Percentiles rank a stretch among this genome's conserved stretches.
phyloP scores from a whole-genome alignment of 1,139 yeast genomes.

The Dujonia santamariae region DNA sequence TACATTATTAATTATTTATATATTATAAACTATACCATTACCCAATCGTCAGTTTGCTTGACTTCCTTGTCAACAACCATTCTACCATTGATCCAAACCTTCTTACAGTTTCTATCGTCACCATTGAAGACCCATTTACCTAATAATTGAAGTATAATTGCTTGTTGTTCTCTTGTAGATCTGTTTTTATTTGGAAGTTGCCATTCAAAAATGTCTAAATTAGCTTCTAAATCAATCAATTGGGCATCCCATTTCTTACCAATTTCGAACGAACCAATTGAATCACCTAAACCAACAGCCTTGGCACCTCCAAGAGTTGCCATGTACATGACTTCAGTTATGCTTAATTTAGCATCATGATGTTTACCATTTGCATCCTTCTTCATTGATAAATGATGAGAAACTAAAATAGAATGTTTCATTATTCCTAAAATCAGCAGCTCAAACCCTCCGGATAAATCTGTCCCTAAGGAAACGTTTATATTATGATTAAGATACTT shows the following conservation, averaged over 20 bases:
- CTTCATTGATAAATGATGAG: constrained; percentile 77
- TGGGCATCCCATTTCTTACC: constrained; percentile 89
- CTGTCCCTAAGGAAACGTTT: constrained; percentile 87
- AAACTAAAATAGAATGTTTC: constrained; percentile 75
- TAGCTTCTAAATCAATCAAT: constrained; percentile 65
- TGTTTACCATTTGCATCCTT: constrained; percentile 7
- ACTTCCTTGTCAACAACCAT: constrained; percentile 43
- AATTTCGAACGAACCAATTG: constrained; percentile 65
- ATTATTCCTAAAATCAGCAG: constrained; percentile 75
- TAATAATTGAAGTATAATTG: constrained; percentile 53
- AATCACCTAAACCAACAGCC: constrained; percentile 57
- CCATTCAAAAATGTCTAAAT: constrained; percentile 75
- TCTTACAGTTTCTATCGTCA: constrained; percentile 81
- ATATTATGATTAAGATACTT: constrained; percentile 63
- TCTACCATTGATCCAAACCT: constrained; percentile 83
- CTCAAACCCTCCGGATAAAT: constrained; percentile 88
- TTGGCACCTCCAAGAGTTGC: constrained; percentile 91
- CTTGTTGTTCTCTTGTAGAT: constrained; percentile 14
- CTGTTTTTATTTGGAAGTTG: constrained; percentile 32
- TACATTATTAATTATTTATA: background rate
- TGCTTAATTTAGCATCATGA: constrained; percentile 45
- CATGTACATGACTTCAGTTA: constrained; percentile 71
- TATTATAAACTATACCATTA: constrained; percentile 5
- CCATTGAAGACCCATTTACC: constrained; percentile 96
- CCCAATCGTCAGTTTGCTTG: constrained; percentile 5